Evolutionary conservation across 2,329 filamentous ascomycete genomes (phyloP).

Genomic region (Ustulina deusta): DNA sequence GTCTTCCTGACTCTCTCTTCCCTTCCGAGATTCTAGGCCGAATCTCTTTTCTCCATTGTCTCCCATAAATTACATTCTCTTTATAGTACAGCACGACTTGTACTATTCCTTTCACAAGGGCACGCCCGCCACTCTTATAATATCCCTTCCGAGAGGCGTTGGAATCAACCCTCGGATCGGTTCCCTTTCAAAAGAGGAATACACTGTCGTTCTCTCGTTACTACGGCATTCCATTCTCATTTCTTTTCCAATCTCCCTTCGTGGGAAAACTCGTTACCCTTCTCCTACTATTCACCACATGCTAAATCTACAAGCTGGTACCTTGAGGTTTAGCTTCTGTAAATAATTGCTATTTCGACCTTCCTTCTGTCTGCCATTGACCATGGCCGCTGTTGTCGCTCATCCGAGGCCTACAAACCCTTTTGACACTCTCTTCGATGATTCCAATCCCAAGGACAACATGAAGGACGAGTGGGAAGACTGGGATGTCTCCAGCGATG

Average conservation of each 20-base stretch:
- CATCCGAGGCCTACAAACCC: constrained; percentile 42
- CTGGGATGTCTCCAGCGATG: constrained; percentile 48
- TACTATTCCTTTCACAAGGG: constrained; percentile 28
- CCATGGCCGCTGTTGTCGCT: constrained; percentile 42
- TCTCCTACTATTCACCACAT: constrained; percentile 10
- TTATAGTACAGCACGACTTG: constrained; percentile 25
- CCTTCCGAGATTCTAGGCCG: constrained; percentile 15
- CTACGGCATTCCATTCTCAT: constrained; percentile 13
- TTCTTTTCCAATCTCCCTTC: constrained; percentile 14
- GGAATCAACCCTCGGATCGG: neutral
- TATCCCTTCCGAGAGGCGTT: constrained; percentile 4
- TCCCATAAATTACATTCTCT: constrained; percentile 19
- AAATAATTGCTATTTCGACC: constrained; percentile 31
- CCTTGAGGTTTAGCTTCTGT: constrained; percentile 43
- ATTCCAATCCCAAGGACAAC: constrained; percentile 39
- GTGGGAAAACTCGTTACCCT: constrained; percentile 1
- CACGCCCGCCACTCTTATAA: constrained; percentile 9
- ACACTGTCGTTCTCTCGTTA: constrained; percentile 3
- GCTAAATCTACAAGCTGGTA: constrained; percentile 47
- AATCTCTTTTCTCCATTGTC: constrained; percentile 29
- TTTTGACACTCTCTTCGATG: constrained; percentile 35
- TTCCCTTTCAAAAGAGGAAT: constrained; percentile 3
- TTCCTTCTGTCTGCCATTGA: constrained; percentile 27
- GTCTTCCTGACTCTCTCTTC: constrained; percentile 26
- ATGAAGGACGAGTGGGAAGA: constrained; percentile 51